Conservation (phyloP, 768 basidiomycete species). For the Suillus subaureus region DNA sequence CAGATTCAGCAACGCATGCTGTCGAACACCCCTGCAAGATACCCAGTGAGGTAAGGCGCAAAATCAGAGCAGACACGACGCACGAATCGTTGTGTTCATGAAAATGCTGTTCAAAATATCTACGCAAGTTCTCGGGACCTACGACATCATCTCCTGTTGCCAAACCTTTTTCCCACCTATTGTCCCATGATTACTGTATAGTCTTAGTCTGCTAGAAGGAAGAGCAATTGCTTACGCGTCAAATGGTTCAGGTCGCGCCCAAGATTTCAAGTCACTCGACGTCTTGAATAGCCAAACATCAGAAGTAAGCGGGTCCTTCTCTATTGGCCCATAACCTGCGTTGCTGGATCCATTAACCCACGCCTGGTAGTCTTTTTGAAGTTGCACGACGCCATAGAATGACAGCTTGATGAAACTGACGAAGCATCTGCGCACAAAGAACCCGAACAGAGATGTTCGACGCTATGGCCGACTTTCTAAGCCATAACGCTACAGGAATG, state of each 20-base stretch:
- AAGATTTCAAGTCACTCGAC: slow-evolving; percentile 62
- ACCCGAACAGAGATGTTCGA: slow-evolving; percentile 79
- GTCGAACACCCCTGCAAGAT: slow-evolving; percentile 65
- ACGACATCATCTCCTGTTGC: slow-evolving; percentile 67
- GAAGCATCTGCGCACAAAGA: slow-evolving; percentile 77
- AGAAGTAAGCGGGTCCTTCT: slow-evolving; percentile 55
- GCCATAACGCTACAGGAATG: neutral
- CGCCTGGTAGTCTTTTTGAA: slow-evolving; percentile 65
- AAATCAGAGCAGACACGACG: slow-evolving; percentile 29
- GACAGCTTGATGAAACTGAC: slow-evolving; percentile 78
- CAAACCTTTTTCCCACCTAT: slow-evolving; percentile 69
- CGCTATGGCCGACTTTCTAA: slow-evolving; percentile 40
- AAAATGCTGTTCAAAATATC: slow-evolving; percentile 87
- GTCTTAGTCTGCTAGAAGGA: slow-evolving; percentile 2
- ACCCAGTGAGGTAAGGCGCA: slow-evolving; percentile 1
- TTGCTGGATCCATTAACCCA: slow-evolving; percentile 57
- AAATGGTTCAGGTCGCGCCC: slow-evolving; percentile 63
- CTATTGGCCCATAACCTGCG: slow-evolving; percentile 50
- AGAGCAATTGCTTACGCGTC: slow-evolving; percentile 47
- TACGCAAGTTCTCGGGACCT: slow-evolving; percentile 70
- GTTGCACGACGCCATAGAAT: slow-evolving; percentile 66
- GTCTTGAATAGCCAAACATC: slow-evolving; percentile 61
- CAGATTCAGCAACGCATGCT: slow-evolving; percentile 77
- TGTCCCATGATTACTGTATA: slow-evolving; percentile 7
- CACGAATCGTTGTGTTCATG: slow-evolving; percentile 81